Evolutionary conservation across 345 rosid genomes (phyloP).

Genomic region (Pistacia integerrima): DNA sequence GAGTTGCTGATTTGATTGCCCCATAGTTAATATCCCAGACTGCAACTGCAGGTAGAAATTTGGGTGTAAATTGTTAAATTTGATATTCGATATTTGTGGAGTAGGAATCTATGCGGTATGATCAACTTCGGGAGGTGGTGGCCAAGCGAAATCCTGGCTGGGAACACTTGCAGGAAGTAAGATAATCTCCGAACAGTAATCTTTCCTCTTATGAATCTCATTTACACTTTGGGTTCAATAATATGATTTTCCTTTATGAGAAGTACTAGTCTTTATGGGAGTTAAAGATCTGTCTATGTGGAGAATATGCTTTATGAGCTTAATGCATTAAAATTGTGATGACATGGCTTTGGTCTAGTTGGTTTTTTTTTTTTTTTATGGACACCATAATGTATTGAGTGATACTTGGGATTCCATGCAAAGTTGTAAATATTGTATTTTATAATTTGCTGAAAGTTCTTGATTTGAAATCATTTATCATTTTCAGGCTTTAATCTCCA

Average conservation of each 20-base stretch:
- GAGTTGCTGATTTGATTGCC: background rate
- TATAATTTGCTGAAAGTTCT: background rate
- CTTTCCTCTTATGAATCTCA: background rate
- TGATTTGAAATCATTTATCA: conserved; percentile 1
- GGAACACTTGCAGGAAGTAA: conserved; percentile 93
- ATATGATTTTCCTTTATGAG: background rate
- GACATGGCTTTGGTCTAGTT: background rate
- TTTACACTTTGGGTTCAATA: background rate
- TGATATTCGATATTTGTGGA: conserved; percentile 22
- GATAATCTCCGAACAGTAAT: conserved; percentile 18
- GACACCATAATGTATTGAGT: background rate
- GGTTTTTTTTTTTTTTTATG: background rate
- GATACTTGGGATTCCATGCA: conserved; percentile 18
- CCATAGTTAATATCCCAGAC: too few relatives aligned
- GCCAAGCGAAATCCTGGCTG: conserved; percentile 88
- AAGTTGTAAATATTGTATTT: background rate
- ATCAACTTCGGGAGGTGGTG: conserved; percentile 81
- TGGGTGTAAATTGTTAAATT: background rate
- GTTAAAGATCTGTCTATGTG: background rate
- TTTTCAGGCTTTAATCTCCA: conserved; percentile 70
- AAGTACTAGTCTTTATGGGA: background rate
- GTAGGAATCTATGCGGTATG: conserved; percentile 89
- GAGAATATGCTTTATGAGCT: background rate
- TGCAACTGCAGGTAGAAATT: background rate
- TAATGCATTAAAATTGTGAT: background rate